A percentile compares a stretch with the other conserved stretches of the same genome.
Conservation (phyloP, 1,284 basidiomycete genomes). For the Termitomyces sp. region DNA sequence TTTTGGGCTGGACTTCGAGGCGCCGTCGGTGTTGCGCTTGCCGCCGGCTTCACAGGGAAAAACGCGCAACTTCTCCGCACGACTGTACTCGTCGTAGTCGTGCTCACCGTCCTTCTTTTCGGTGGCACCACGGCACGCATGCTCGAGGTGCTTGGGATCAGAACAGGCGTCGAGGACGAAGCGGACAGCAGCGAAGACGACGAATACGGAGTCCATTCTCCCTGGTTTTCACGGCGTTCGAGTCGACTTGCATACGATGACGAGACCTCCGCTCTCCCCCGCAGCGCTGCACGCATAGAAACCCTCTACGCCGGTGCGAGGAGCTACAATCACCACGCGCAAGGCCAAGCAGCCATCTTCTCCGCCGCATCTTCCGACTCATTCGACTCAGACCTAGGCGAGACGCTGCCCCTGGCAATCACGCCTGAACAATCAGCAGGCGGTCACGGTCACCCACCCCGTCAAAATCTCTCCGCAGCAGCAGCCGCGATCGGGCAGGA, state of each 20-base stretch:
- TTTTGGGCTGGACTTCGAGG: slow-evolving; percentile 98
- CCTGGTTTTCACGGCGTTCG: slow-evolving; percentile 16
- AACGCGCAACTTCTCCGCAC: slow-evolving; percentile 90
- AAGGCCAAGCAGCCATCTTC: slow-evolving; percentile 28
- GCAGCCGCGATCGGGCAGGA: slow-evolving; percentile 40
- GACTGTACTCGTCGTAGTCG: slow-evolving; percentile 94
- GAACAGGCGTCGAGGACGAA: slow-evolving; percentile 94
- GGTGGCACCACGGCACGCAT: slow-evolving; percentile 96
- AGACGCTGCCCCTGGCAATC: slow-evolving; percentile 72
- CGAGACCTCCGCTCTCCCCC: slow-evolving; percentile 32
- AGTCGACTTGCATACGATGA: slow-evolving; percentile 33
- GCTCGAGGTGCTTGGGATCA: slow-evolving; percentile 96
- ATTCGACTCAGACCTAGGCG: slow-evolving; percentile 71
- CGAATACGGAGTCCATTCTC: slow-evolving; percentile 10
- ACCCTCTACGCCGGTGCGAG: slow-evolving; percentile 41
- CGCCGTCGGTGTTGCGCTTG: slow-evolving; percentile 95
- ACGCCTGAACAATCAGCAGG: slow-evolving; percentile 27
- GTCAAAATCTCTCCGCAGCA: slow-evolving; percentile 15
- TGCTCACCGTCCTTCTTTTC: slow-evolving; percentile 92
- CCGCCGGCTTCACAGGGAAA: slow-evolving; percentile 89
- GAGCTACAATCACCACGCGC: slow-evolving; percentile 58
- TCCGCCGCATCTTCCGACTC: slow-evolving; percentile 62
- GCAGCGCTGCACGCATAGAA: slow-evolving; percentile 40
- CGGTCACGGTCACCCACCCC: slow-evolving; percentile 7
- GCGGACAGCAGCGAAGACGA: slow-evolving; percentile 78